Conservation (phyloP, 2,329 filamentous ascomycete species). For the Ophiostoma ips region DNA sequence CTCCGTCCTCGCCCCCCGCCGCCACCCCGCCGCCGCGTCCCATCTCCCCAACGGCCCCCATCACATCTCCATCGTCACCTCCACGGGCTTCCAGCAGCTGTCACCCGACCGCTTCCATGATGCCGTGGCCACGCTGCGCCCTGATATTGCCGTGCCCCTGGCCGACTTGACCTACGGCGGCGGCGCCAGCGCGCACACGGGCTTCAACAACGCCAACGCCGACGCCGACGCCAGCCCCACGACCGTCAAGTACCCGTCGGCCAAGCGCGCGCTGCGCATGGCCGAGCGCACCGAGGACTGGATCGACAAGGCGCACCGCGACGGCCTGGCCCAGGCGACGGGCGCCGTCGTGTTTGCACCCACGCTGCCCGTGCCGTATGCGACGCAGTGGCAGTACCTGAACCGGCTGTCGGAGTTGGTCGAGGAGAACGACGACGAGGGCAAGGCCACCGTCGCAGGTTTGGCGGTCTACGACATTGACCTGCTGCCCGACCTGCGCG, state of each 20-base stretch:
- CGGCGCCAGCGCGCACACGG: constrained; percentile 18
- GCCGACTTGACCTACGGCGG: constrained; percentile 48
- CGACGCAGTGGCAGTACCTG: constrained; percentile 69
- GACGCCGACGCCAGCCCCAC: not conserved
- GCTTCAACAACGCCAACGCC: too few relatives aligned
- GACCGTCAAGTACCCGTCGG: constrained; percentile 25
- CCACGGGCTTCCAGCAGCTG: constrained; percentile 67
- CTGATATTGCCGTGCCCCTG: constrained; percentile 68
- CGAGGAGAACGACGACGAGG: not conserved
- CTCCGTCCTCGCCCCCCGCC: constrained; percentile 62
- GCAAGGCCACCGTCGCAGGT: constrained; percentile 47
- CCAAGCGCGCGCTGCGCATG: constrained; percentile 71
- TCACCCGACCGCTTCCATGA: constrained; percentile 54
- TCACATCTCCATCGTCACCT: constrained; percentile 66
- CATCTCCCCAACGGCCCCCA: constrained; percentile 58
- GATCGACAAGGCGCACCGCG: constrained; percentile 53
- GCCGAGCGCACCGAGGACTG: constrained; percentile 73
- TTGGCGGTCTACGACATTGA: constrained; percentile 68
- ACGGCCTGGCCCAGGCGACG: constrained; percentile 23
- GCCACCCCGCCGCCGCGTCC: constrained; percentile 59
- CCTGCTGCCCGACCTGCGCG: constrained; percentile 52
- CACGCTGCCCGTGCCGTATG: constrained; percentile 60
- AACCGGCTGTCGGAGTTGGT: constrained; percentile 44
- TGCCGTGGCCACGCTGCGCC: constrained; percentile 49
- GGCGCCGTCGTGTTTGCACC: constrained; percentile 39